Evolutionary conservation across 2,329 filamentous ascomycete genomes (phyloP).

Genomic region (Beauveria varroae): DNA sequence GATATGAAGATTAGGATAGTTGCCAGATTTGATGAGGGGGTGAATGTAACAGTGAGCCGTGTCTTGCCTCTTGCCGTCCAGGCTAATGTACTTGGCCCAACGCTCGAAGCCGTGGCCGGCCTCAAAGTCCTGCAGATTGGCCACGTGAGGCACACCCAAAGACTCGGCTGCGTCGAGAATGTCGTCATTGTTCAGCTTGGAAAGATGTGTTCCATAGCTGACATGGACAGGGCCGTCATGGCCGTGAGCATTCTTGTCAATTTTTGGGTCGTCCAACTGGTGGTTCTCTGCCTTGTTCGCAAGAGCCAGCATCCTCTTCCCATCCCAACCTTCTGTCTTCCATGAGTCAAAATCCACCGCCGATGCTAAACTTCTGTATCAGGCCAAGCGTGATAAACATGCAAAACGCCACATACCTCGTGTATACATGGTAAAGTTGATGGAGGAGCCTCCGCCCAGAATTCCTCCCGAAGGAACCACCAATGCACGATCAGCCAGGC

Average conservation of each 20-base stretch:
- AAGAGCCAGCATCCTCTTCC: slow-evolving; percentile 42
- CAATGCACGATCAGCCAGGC: slow-evolving; percentile 18
- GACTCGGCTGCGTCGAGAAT: slow-evolving; percentile 42
- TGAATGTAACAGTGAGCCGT: slow-evolving; percentile 46
- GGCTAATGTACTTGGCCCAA: slow-evolving; percentile 39
- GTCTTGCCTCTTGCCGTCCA: slow-evolving; percentile 44
- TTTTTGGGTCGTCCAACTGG: slow-evolving; percentile 29
- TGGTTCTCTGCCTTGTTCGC: slow-evolving; percentile 47
- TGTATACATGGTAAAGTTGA: slow-evolving; percentile 27
- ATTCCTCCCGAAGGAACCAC: slow-evolving; percentile 20
- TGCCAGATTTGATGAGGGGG: slow-evolving; percentile 37
- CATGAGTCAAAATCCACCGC: slow-evolving; percentile 40
- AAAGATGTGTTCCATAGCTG: slow-evolving; percentile 37
- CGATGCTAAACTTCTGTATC: neutral
- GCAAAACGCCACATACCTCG: slow-evolving; percentile 4
- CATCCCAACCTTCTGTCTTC: slow-evolving; percentile 43
- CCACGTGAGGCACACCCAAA: slow-evolving; percentile 39
- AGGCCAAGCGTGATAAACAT: neutral
- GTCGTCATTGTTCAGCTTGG: slow-evolving; percentile 30
- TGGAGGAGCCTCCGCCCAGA: slow-evolving; percentile 26
- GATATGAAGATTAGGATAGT: slow-evolving; percentile 46
- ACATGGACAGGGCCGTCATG: slow-evolving; percentile 42
- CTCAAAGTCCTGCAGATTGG: slow-evolving; percentile 42
- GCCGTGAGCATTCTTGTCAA: slow-evolving; percentile 30
- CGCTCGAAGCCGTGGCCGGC: slow-evolving; percentile 23